Base-by-base conservation (phyloP, 225 moss, liverwort and hornwort species). In the Lunularia cruciata region DNA sequence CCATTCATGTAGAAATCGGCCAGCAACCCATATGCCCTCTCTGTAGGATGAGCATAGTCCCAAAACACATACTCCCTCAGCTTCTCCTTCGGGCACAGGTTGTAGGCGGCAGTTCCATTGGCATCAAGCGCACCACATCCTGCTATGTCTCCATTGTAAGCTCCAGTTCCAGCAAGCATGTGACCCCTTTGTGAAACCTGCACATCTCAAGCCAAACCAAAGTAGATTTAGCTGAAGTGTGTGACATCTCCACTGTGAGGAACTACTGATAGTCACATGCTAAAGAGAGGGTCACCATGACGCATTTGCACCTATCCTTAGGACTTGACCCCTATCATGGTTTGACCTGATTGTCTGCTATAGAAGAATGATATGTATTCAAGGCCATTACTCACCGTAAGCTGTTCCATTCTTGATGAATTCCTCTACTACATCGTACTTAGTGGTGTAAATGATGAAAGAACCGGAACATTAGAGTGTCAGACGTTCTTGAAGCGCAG, bases 111-210 rank as follows among this genome's bases (percentile, higher is more conserved):
- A 23, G 39, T 42, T 13, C 63, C 63, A 25, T 63, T 25, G 10
- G 22, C 36, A 16, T 60, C 63, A n/a, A 40, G 2, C 5, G 67
- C 32, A 39, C 72, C 67, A 7, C 72, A 77, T 57, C 34, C 59
- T 35, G 16, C 59, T 1, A 36, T 28, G 10, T n/a, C 20, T 25
- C 74, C 74, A 38, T 74, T 74, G 38, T 16, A 47, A 1, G 15
- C 9, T 9, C 74, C 74, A 5, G 46, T 30, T 28, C 74, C 74
- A 74, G 43, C 74, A 74, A 22, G 67, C 74, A 3, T 36, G 2
- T 11, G 74, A 67, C 2, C 66, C 56, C 16, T 59, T 22, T 7
- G 58, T 74, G 38, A 67, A 74, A 27, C 74, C 74, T 74, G 63
- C 8, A 54, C 4, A 16, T 48, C 16, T n/a, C n/a, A n/a, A n/a